These are phyloP conservation scores for Candida smagusa DNA, from an alignment of 1,139 yeast species.

Conservation along the genomic window DNA sequence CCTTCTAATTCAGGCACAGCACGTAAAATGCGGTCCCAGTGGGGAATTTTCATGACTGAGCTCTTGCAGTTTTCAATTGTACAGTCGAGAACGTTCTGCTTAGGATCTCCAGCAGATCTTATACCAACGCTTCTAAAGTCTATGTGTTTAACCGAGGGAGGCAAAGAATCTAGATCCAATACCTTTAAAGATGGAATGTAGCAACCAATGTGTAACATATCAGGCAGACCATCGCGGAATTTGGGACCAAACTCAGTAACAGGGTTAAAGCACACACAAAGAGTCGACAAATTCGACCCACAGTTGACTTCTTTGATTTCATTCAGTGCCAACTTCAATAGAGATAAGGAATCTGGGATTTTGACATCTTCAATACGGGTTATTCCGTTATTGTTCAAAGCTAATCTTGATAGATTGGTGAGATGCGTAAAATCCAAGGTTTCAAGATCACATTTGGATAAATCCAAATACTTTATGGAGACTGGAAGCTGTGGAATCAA, in stretches of 20 bases:
- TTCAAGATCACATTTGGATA: background rate
- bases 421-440: background rate
- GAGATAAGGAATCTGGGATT: background rate
- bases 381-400: background rate
- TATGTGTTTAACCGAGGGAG: background rate
- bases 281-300: background rate
- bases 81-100: background rate
- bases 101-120: background rate
- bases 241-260: background rate
- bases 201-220: conserved; percentile 3
- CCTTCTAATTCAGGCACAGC: background rate
- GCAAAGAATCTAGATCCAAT: background rate
- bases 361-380: background rate
- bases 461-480: background rate
- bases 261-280: conserved; percentile 1
- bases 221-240: conserved; percentile 2
- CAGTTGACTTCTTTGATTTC: background rate
- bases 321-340: conserved; percentile 1
- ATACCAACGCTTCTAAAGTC: background rate
- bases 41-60: conserved; percentile 1
- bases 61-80: background rate
- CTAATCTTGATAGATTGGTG: background rate
- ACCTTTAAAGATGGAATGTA: conserved; percentile 1
- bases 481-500: background rate
- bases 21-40: background rate